Conservation (phyloP, 805 yeast species). For the Peterozyma xylosa region DNA sequence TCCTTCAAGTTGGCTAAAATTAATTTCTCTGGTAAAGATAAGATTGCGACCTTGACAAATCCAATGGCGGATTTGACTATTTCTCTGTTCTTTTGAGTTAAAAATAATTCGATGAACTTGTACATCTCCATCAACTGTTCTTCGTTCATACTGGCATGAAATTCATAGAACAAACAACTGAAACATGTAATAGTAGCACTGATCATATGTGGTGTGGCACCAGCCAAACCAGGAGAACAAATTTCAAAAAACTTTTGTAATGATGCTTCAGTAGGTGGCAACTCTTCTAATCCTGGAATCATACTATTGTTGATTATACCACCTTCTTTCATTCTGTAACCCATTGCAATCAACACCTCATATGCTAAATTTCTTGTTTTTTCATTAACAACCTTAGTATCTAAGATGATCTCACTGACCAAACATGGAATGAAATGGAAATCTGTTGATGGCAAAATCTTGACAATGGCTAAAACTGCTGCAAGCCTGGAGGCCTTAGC, state of each 20-base stretch:
- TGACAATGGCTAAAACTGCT: slow-evolving; percentile 56
- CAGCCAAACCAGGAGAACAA: slow-evolving; percentile 94
- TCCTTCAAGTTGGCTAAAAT: slow-evolving; percentile 60
- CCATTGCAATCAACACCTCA: slow-evolving; percentile 71
- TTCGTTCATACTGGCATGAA: slow-evolving; percentile 53
- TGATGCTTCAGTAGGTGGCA: slow-evolving; percentile 60
- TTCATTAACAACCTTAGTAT: slow-evolving; percentile 90
- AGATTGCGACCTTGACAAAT: slow-evolving; percentile 81
- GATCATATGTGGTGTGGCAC: slow-evolving; percentile 90
- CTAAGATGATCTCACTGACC: slow-evolving; percentile 80
- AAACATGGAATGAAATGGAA: slow-evolving; percentile 74
- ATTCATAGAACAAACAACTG: slow-evolving; percentile 82
- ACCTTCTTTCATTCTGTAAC: slow-evolving; percentile 62
- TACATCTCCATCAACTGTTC: slow-evolving; percentile 67
- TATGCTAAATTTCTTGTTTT: slow-evolving; percentile 81
- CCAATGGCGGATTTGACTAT: slow-evolving; percentile 94
- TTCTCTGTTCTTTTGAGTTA: slow-evolving; percentile 87
- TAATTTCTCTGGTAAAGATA: slow-evolving; percentile 73
- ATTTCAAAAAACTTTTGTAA: slow-evolving; percentile 83
- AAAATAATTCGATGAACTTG: slow-evolving; percentile 80
- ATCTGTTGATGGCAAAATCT: slow-evolving; percentile 54
- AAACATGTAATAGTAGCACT: slow-evolving; percentile 93
- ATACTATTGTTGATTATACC: slow-evolving; percentile 59
- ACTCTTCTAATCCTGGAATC: slow-evolving; percentile 61
- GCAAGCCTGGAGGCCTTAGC: slow-evolving; percentile 76